Base-by-base conservation (phyloP, 2,329 filamentous ascomycete genomes). In the Paecilomyces dactylethromorphus region DNA sequence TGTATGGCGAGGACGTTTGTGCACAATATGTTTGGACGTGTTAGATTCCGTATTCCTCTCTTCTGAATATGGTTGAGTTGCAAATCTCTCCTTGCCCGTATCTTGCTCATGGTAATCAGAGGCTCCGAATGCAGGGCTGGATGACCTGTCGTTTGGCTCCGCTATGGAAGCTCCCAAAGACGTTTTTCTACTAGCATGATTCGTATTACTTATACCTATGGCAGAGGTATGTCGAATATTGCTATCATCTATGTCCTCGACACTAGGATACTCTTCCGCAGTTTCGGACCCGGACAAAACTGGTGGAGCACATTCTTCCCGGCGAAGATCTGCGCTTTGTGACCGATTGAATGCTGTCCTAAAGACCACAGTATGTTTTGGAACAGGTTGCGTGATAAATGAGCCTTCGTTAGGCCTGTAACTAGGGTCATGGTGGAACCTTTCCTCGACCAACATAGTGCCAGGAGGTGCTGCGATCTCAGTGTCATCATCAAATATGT, bases 371-470 rank as follows among this genome's bases (percentile, higher is more conserved):
- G 76, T 79, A 60, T 80, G 77, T 49, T 70, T 77, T 21, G 76
- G 77, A 29, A 68, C 57, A 31, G 58, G 58, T 18, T 64, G 32
- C 79, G 72, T 22, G 71, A 74, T 32, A 76, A 79, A 15, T 68
- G 79, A 49, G 71, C 74, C 29, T 79, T 74, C 65, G 73, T 54
- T 58, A n/a, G 6, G 53, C 60, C 55, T 59, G 59, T 35, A 60
- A 58, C 32, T 83, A 45, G 39, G 65, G 79, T 84, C 60, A 78
- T 82, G 62, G 79, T 82, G 62, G 53, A 78, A 74, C 31, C 71
- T 71, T 65, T 80, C 77, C 56, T 76, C 76, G 49, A 80, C 65
- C 68, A 79, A 73, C 58, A 74, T 74, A 1, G 76, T 78, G 3
- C 78, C 78, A 15, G 77, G 78, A 13, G 78, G 78, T 29, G 78